Evolutionary conservation across 495 filamentous ascomycete species (phyloP).

Genomic region (Penicillium malachiteum): DNA sequence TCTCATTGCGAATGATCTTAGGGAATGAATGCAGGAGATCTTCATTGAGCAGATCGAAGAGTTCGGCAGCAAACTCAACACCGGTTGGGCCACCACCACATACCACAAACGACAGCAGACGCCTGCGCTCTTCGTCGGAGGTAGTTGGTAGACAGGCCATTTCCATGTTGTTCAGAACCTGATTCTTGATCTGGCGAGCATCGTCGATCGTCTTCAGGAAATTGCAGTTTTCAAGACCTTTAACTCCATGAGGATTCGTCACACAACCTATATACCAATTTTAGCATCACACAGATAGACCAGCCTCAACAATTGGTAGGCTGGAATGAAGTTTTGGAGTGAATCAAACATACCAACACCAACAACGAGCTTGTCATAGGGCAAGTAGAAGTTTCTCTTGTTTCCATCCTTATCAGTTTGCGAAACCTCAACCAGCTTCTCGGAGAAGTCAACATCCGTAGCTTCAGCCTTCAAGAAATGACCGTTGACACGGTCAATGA

Average conservation of each 20-base stretch:
- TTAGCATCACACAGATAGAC: neutral
- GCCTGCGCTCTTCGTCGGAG: constrained; percentile 79
- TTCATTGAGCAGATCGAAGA: constrained; percentile 95
- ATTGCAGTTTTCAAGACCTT: constrained; percentile 90
- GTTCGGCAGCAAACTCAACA: constrained; percentile 95
- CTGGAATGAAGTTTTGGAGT: neutral
- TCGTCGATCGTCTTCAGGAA: constrained; percentile 94
- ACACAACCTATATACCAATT: constrained; percentile 59
- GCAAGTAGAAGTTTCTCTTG: constrained; percentile 81
- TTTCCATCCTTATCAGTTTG: constrained; percentile 70
- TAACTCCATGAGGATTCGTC: constrained; percentile 93
- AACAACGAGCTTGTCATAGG: constrained; percentile 98
- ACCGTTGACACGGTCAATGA: constrained; percentile 72
- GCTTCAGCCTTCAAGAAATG: constrained; percentile 88
- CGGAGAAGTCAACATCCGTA: constrained; percentile 84
- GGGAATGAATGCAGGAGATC: constrained; percentile 84
- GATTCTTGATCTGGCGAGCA: constrained; percentile 82
- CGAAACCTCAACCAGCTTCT: constrained; percentile 83
- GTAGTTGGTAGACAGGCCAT: constrained; percentile 91
- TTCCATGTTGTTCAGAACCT: constrained; percentile 90
- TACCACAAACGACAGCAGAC: constrained; percentile 90
- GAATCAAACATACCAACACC: constrained; percentile 64
- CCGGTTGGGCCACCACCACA: constrained; percentile 95
- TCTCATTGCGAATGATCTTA: constrained; percentile 86
- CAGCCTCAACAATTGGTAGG: neutral